phyloP scores from a whole-genome alignment of 1,284 basidiomycete species.

The Tilletia walkeri region DNA sequence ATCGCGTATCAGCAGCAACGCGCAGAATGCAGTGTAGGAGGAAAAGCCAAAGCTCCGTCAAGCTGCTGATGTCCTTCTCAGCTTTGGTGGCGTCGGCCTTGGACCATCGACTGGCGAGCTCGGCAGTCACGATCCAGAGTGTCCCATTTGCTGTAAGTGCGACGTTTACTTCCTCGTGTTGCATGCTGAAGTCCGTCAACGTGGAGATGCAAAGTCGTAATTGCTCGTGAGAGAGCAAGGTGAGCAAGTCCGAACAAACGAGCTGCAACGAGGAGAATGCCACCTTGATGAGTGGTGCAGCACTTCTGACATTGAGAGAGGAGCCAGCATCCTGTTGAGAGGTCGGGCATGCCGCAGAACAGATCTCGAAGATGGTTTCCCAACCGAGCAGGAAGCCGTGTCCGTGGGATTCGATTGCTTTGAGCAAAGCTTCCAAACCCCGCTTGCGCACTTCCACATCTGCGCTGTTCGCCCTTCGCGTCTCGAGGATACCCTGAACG shows the following conservation, averaged over 20 bases:
- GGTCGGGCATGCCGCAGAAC: constrained; percentile 34
- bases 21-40: constrained; percentile 78
- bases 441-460: constrained; percentile 74
- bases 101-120: constrained; percentile 35
- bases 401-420: constrained; percentile 79
- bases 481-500: constrained; percentile 70
- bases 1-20: constrained; percentile 75
- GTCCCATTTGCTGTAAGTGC: constrained; percentile 67
- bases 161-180: constrained; percentile 86
- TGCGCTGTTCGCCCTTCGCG: constrained; percentile 47
- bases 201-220: constrained; percentile 83
- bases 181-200: constrained; percentile 82
- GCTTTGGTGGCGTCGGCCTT: constrained; percentile 24
- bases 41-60: constrained; percentile 71
- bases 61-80: constrained; percentile 16
- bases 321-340: neutral
- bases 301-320: neutral
- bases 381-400: constrained; percentile 87
- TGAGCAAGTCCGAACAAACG: constrained; percentile 83
- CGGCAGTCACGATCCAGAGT: constrained; percentile 52
- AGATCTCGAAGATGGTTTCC: constrained; percentile 84
- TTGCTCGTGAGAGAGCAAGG: constrained; percentile 74
- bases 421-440: constrained; percentile 82
- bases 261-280: constrained; percentile 91
- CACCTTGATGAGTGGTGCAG: constrained; percentile 66